These are phyloP conservation scores for Lolium rigidum DNA, from an alignment of 176 grass and related monocot genomes.

Conservation along the genomic window DNA sequence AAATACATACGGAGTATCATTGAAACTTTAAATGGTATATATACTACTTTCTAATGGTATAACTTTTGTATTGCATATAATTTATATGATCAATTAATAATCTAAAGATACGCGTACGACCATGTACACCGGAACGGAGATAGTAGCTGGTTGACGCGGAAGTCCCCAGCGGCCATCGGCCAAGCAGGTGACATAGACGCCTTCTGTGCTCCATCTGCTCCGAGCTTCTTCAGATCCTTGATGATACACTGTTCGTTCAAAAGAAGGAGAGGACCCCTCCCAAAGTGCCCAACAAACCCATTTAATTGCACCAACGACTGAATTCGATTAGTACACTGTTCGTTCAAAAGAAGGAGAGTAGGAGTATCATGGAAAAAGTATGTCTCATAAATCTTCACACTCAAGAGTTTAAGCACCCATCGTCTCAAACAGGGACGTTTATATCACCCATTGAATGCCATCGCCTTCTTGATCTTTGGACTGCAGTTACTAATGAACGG, in stretches of 20 bases:
- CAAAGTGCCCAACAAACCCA: slow-evolving; percentile 37
- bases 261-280: background rate
- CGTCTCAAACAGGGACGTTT: background rate
- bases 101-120: too few species aligned
- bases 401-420: slow-evolving; percentile 38
- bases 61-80: too few species aligned
- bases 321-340: slow-evolving; percentile 1
- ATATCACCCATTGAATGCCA: slow-evolving; percentile 51
- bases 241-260: background rate
- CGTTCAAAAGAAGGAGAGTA: too few species aligned
- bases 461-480: slow-evolving; percentile 31
- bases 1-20: too few species aligned
- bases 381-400: slow-evolving; percentile 48
- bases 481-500: slow-evolving; percentile 23
- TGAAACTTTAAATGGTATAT: too few species aligned
- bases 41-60: too few species aligned
- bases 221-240: background rate
- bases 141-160: background rate
- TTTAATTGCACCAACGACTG: slow-evolving; percentile 41
- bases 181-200: background rate
- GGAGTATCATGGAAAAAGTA: slow-evolving; percentile 34
- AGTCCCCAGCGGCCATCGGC: background rate
- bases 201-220: background rate
- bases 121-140: too few species aligned
- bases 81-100: too few species aligned